Base-by-base conservation (phyloP, 768 basidiomycete species). In the Lentinula detonsa region DNA sequence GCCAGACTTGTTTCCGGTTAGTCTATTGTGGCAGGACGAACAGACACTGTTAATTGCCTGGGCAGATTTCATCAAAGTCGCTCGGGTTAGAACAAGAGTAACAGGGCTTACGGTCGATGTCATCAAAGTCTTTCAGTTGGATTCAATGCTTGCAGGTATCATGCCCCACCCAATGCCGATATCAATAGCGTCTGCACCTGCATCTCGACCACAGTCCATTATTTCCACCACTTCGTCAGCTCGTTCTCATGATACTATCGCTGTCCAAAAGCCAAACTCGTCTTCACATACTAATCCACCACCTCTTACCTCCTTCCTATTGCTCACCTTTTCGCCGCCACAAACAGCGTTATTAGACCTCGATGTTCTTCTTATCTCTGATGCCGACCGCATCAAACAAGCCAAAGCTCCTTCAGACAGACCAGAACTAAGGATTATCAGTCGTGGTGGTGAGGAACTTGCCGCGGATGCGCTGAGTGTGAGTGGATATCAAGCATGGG, bases 71-170 rank as follows among this genome's bases (percentile, higher is more conserved):
- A 90, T 98, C 78, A 96, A 93, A 70, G 87, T 98, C 28, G 93
- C 90, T 5, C 84, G 91, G 11, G 81, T 96, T 59, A 80, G 88
- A 42, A 79, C 83, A 54, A 78, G 81, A 15, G 68, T 78, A 2
- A 70, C 78, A 0, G 74, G 80, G 1, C 80, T 87, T 60, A 72
- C 85, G 42, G 92, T 93, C 57, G 96, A 98, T 68, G 90, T 98
- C 65, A 93, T 91, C 0, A 91, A 91, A 2, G 87, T 92, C 43
- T 93, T 98, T 73, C 88, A 94, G 68, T 78, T 98, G 50, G 97
- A 98, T 71, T 94, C 91, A 70, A 95, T 97, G 93, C 85, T 98
- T 43, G 84, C 95, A 1, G 95, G 95, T 21, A 86, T 99, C 60
- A 83, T 88, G 2, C 90, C 92, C 5, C 91, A 94, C 71, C 84